Percentiles rank a stretch among this genome's conserved stretches.
These are phyloP conservation scores for Dioscorea cayenensis DNA, from an alignment of 116 monocot species.

Conservation along the genomic window DNA sequence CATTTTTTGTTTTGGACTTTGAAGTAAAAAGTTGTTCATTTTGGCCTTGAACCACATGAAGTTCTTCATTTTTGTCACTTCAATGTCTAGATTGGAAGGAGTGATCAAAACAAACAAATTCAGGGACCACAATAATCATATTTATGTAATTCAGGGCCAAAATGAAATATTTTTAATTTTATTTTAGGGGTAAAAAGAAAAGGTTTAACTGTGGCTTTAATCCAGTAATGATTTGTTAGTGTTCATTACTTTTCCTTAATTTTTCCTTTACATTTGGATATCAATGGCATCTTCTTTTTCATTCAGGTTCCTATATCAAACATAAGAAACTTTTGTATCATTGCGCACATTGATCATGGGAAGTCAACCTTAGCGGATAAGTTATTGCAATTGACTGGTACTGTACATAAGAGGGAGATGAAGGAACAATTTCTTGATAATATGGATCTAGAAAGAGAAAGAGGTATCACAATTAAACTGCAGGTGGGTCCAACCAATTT, in stretches of 20 bases:
- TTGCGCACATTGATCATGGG: conserved; percentile 99
- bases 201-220: too few relatives aligned
- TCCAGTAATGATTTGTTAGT: not conserved
- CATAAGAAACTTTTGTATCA: conserved; percentile 96
- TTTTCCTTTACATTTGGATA: not conserved
- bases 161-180: too few relatives aligned
- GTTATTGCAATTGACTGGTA: conserved; percentile 79
- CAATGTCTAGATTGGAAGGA: too few relatives aligned
- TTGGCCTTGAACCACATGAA: too few relatives aligned
- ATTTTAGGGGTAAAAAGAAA: too few relatives aligned
- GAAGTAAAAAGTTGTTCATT: too few relatives aligned
- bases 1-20: too few relatives aligned
- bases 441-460: conserved; percentile 96
- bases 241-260: not conserved
- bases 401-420: conserved; percentile 91
- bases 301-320: conserved; percentile 84
- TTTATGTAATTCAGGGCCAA: too few relatives aligned
- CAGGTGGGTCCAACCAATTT: conserved; percentile 33
- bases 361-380: conserved; percentile 98
- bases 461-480: conserved; percentile 97
- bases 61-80: too few relatives aligned
- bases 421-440: conserved; percentile 98
- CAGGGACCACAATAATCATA: too few relatives aligned
- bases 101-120: too few relatives aligned
- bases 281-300: conserved; percentile 1